Conservation (phyloP, 345 rosid species). For the Eucalyptus sideroxylon region DNA sequence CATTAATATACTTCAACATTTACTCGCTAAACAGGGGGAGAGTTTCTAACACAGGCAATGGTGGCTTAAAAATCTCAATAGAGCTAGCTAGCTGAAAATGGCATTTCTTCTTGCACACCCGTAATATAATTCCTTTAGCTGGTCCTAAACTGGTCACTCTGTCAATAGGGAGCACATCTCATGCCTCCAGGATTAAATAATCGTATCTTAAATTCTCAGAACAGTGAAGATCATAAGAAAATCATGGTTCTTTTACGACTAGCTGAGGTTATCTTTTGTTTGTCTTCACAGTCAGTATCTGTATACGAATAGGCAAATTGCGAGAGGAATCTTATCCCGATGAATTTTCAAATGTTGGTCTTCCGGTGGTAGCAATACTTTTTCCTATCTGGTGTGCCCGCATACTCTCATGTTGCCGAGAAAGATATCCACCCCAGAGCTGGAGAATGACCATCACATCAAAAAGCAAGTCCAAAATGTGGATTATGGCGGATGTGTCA, state of each 20-base stretch:
- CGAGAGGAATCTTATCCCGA: neutral
- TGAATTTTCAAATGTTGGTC: neutral
- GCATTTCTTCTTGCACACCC: neutral
- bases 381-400: neutral
- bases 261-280: neutral
- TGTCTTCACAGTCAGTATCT: neutral
- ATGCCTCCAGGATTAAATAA: neutral
- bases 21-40: neutral
- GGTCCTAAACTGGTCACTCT: neutral
- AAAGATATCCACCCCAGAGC: neutral
- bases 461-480: neutral
- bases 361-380: neutral
- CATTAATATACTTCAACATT: neutral
- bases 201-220: neutral
- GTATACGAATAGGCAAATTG: neutral
- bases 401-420: neutral
- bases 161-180: neutral
- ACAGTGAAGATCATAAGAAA: neutral
- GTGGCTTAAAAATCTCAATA: neutral
- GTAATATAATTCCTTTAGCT: neutral
- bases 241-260: neutral
- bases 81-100: neutral
- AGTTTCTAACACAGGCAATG: neutral
- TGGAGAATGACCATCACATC: neutral
- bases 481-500: neutral